Base-by-base conservation (phyloP, 805 yeast genomes). In the Torulaspora quercuum region DNA sequence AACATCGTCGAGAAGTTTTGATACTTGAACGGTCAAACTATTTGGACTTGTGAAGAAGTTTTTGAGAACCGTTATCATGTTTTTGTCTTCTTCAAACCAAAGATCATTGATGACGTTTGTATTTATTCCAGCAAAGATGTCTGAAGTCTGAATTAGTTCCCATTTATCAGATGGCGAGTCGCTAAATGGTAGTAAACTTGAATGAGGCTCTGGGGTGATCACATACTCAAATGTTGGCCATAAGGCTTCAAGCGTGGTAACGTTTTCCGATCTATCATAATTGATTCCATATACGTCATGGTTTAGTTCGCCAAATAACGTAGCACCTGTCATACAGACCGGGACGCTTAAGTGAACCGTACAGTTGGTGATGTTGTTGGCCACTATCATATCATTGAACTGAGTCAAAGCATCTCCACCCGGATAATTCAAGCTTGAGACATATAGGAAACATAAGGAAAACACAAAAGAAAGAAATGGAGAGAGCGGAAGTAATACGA, bases 311-410 rank as follows among this genome's bases (percentile, higher is more conserved):
- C 80, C 80, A 63, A 90, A 90, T 35, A 76, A 68, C 3, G 89
- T 75, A 3, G 79, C 80, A 6, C 97, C 97, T 1, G 90, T 78
- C 92, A 86, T 87, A 52, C 95, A 85, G 0, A 90, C 72, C 0
- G 83, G 75, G 3, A 81, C 80, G 50, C 84, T 94, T 64, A 86
- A 63, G 58, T 89, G 95, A 7, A 89, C 76, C 0, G 68, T 59
- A 6, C 44, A 45, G 10, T 54, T 41, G 9, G 54, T 49, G 3
- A 57, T 42, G 16, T 54, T 50, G 16, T 53, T 51, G 4, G 42
- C 34, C 6, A 63, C 34, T 16, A 73, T 49, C 26, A 65, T 55
- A 7, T 65, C 49, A 50, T 86, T 82, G 40, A 83, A 69, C 14
- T 52, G 52, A 10, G 54, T 42, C 21, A 88, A 61, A 0, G 95